Base-by-base conservation (phyloP, 805 yeast species). In the Zygosaccharomyces pseudorouxii region DNA sequence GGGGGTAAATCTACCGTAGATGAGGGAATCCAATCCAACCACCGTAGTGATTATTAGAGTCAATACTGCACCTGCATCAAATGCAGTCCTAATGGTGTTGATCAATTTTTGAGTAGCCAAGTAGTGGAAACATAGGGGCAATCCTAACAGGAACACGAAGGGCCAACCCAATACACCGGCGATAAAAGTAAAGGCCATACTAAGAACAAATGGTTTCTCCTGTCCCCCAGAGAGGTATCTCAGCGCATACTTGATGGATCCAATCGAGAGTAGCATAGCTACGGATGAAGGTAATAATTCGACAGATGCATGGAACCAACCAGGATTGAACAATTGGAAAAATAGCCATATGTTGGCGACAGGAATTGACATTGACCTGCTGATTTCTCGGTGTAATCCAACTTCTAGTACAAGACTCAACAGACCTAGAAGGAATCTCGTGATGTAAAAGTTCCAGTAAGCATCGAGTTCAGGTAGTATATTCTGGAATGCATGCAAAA, bases 131-230 rank as follows among this genome's bases (percentile, higher is more conserved):
- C 78, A 74, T 48, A 82, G 73, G 1, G 96, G 93, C 1, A 78
- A 54, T 1, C 81, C 81, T 48, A 89, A 65, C 0, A 77, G 81
- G 48, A 87, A 65, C 0, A 84, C 78, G 65, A 90, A 92, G 1
- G 97, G 97, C 97, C 97, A 92, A 1, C 97, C 97, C 27, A 86
- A 53, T 2, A 90, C 59, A 0, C 92, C 92, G 4, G 89, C 95
- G n/a, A 85, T 53, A 18, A 66, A 56, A 44, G 62, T 60, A 42
- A 57, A 62, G 1, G 59, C 48, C n/a, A 65, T 46, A 41, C 66
- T 57, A 16, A 55, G 53, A 22, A 62, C 50, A 46, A 67, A 65
- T 28, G 54, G 53, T 1, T 50, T 38, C 6, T 49, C 54, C 3
- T 60, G 53, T 3, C 56, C 57, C 3, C 53, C 56, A 0, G 67